phyloP scores from a whole-genome alignment of 108 stramenopile genomes.

The Chaetoceros tenuissimus region DNA sequence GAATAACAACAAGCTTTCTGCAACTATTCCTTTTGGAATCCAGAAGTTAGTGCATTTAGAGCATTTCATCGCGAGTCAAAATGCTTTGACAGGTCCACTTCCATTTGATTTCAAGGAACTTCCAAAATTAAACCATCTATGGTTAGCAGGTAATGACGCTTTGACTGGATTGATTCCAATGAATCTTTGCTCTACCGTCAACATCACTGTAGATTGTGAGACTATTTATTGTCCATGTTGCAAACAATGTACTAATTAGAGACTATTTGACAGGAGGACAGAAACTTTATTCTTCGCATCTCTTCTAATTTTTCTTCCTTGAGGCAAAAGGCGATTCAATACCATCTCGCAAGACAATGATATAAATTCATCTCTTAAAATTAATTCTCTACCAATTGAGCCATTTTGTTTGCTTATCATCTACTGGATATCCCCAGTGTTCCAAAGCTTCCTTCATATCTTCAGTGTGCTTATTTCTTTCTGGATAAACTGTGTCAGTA shows the following conservation, averaged over 20 bases:
- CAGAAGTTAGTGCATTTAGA: not conserved
- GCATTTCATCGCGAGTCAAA: slow-evolving; percentile 3
- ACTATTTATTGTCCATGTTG: not conserved
- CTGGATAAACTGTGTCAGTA: slow-evolving; percentile 42
- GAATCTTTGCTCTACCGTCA: not conserved
- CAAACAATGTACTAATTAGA: not conserved
- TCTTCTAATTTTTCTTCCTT: no score
- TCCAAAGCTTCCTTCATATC: slow-evolving; percentile 82
- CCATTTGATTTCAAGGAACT: not conserved
- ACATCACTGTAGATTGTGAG: not conserved
- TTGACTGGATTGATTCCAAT: not conserved
- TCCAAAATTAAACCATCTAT: not conserved
- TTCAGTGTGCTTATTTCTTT: slow-evolving; percentile 37
- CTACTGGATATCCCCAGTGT: slow-evolving; percentile 74
- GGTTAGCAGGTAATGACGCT: not conserved
- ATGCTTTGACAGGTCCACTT: slow-evolving; percentile 12
- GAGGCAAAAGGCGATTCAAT: no score
- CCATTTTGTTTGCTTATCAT: slow-evolving; percentile 72
- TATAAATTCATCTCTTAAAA: no score
- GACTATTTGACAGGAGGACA: no score
- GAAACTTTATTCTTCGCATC: no score
- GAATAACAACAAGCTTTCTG: slow-evolving; percentile 15
- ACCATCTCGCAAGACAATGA: not conserved
- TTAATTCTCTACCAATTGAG: slow-evolving; percentile 63
- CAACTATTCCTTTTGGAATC: not conserved